A percentile compares a stretch with the other conserved stretches of the same genome.
Evolutionary conservation across 768 basidiomycete genomes (phyloP).

Genomic region (Lanmaoa pseudosensibilis): DNA sequence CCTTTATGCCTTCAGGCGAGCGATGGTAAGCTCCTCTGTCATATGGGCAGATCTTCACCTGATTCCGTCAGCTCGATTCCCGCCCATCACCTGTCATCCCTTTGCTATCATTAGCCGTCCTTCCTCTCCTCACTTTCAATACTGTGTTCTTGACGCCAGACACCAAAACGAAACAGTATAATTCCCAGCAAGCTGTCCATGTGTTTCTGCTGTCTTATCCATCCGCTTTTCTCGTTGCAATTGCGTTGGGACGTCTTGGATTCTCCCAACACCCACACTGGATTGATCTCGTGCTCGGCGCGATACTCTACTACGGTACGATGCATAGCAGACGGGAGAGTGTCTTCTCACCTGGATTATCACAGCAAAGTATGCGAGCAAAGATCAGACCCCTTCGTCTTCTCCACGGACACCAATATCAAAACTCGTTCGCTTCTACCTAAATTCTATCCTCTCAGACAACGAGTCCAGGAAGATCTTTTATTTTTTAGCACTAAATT

Average conservation of each 20-base stretch:
- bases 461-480: constrained; percentile 94
- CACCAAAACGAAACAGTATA: constrained; percentile 46
- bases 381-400: constrained; percentile 41
- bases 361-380: constrained; percentile 54
- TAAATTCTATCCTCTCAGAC: constrained; percentile 89
- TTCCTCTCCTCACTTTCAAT: constrained; percentile 64
- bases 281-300: constrained; percentile 58
- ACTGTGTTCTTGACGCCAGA: constrained; percentile 61
- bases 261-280: constrained; percentile 62
- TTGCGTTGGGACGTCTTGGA: constrained; percentile 56
- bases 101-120: constrained; percentile 52
- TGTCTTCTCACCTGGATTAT: constrained; percentile 7
- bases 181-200: constrained; percentile 52
- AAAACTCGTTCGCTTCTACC: constrained; percentile 61
- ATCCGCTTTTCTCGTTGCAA: constrained; percentile 45
- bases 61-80: constrained; percentile 44
- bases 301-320: constrained; percentile 66
- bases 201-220: constrained; percentile 62
- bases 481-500: constrained; percentile 92
- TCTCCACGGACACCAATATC: constrained; percentile 53
- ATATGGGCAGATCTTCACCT: constrained; percentile 3
- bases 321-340: background rate
- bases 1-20: constrained; percentile 58
- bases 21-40: constrained; percentile 47
- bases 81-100: constrained; percentile 54